Evolutionary conservation across 345 rosid genomes (phyloP), one percentile per base, ranked within the genome.

Genomic region (Corymbia maculata): DNA sequence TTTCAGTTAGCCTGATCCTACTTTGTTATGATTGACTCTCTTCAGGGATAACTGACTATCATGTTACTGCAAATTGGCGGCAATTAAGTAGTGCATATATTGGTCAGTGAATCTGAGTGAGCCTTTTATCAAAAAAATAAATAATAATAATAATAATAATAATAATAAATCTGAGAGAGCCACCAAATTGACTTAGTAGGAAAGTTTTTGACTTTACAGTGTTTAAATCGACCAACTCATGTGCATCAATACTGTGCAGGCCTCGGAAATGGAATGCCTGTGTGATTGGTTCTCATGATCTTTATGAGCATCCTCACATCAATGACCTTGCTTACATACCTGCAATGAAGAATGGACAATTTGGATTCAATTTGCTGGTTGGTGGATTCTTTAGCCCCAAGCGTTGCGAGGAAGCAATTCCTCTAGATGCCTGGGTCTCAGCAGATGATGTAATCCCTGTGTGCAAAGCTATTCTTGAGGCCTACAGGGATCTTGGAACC

Each of bases 251-350:
- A 21, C 45, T 75, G 82, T 86, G 80, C 89, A 97, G 99, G 93
- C 99, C 99, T n/a, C 94, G 98, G 91, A 97, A 97, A 92, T 96
- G 99, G 99, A 98, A 98, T 89, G 99, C 93, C 44, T 95, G 97
- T 93, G 96, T 98, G n/a, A 92, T 96, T 30, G 99, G 99, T 47
- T 93, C 98, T 30, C 99, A 95, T 90, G 99, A 98, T 91, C 98
- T 98, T 2, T 98, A 94, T 80, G 99, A 96, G 92, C 99, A 98
- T 92, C 99, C 99, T 52, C 99, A 96, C 92, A 98, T 97, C 87
- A 97, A 98, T 80, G 99, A 98, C 94, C 92, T 98, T 66, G 99
- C 99, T 51, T 98, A 98, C 93, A 95, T 98, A 96, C 99, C 99
- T 57, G 97, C 99, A 1, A 94, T 86, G 19, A 98, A 94, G 93